phyloP scores from a whole-genome alignment of 2,329 filamentous ascomycete genomes.

The Botrytis deweyae region DNA sequence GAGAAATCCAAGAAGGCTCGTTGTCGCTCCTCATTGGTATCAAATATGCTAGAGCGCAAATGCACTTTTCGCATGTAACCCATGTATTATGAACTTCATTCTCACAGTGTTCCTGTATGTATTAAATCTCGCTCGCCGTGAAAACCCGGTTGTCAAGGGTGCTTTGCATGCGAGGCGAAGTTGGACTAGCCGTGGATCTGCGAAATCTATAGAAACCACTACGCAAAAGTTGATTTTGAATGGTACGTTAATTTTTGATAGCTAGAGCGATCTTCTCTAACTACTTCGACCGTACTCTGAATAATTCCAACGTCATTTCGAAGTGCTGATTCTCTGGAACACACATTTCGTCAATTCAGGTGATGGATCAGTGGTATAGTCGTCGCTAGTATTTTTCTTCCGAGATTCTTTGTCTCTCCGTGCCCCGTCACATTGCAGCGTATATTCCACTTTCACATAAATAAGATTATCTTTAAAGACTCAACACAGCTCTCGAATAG shows the following conservation, averaged over 20 bases:
- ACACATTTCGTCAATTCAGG: too few species aligned
- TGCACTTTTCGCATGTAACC: background rate
- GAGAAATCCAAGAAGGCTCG: background rate
- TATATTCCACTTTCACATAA: too few species aligned
- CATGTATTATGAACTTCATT: background rate
- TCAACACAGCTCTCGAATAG: background rate
- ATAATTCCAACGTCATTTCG: background rate
- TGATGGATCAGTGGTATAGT: too few species aligned
- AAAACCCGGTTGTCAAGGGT: background rate
- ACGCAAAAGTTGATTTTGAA: background rate
- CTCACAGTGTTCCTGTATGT: fast-evolving
- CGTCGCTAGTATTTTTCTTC: too few species aligned
- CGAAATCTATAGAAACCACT: background rate
- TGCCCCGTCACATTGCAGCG: background rate
- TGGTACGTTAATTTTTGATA: too few species aligned
- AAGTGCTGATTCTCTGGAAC: background rate
- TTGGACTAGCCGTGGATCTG: too few species aligned
- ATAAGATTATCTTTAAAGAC: too few species aligned
- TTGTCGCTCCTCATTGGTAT: background rate
- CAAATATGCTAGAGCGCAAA: background rate
- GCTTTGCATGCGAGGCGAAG: background rate
- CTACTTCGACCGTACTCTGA: background rate
- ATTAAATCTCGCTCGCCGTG: background rate
- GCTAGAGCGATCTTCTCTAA: background rate
- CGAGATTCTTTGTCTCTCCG: too few species aligned